These are phyloP conservation scores for Cordyceps cicadae DNA, from an alignment of 2,329 filamentous ascomycete species.

Conservation along the genomic window DNA sequence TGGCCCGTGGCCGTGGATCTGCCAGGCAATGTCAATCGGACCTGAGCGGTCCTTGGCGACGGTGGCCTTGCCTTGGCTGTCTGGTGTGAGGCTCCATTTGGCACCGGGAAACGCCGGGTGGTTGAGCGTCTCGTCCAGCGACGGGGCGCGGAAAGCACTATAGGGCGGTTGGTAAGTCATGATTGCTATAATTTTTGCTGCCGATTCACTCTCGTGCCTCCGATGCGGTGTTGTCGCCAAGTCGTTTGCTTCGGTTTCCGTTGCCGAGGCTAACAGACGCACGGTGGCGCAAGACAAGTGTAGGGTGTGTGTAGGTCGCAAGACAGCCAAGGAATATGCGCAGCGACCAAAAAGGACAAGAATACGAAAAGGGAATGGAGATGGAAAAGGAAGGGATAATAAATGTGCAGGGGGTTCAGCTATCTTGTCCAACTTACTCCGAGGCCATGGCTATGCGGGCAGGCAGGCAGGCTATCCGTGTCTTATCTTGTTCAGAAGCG, in stretches of 20 bases:
- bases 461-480: neutral
- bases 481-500: neutral
- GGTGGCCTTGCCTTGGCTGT: conserved; percentile 48
- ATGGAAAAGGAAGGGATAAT: neutral
- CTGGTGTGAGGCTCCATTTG: conserved; percentile 62
- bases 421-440: neutral
- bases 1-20: conserved; percentile 69
- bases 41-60: conserved; percentile 66
- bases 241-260: neutral
- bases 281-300: too few species aligned
- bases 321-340: neutral
- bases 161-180: neutral
- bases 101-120: conserved; percentile 61
- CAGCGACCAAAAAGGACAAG: neutral
- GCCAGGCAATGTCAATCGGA: conserved; percentile 68
- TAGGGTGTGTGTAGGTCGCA: too few species aligned
- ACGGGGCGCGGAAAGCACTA: conserved; percentile 26
- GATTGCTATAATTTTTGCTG: neutral
- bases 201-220: neutral
- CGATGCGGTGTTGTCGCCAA: neutral
- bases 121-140: conserved; percentile 48
- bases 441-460: conserved; percentile 3
- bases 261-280: conserved; percentile 10
- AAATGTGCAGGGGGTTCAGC: neutral
- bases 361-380: neutral